A percentile compares a stretch with the other conserved stretches of the same genome.
These are phyloP conservation scores for Alloteropsis semialata DNA, from an alignment of 176 grass and related monocot species.

Conservation along the genomic window DNA sequence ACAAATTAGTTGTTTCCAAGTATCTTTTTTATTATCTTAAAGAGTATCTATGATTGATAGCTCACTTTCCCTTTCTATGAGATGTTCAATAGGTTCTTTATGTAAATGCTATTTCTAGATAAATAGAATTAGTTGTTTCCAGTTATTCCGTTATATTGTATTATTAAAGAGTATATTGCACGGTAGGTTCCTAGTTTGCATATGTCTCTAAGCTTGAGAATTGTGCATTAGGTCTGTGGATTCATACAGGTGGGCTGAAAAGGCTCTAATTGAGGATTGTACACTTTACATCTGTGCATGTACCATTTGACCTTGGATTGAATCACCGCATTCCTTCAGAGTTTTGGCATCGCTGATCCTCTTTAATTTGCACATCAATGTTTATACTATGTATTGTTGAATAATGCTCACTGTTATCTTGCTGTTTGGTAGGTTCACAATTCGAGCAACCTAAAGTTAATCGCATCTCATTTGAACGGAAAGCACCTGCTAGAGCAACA, in stretches of 20 bases:
- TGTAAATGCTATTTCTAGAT: not conserved
- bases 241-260: not conserved
- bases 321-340: not conserved
- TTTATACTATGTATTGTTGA: not conserved
- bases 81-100: not conserved
- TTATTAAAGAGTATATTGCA: not conserved
- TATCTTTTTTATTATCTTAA: not conserved
- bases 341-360: not conserved
- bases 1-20: not conserved
- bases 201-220: not conserved
- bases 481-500: slow-evolving; percentile 30
- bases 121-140: not conserved
- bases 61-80: not conserved
- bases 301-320: not conserved
- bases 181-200: not conserved
- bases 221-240: not conserved
- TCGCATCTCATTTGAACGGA: slow-evolving; percentile 33
- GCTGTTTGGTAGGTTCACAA: slow-evolving; percentile 4
- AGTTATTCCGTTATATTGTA: not conserved
- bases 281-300: not conserved
- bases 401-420: slow-evolving; percentile 9
- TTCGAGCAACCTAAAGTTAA: slow-evolving; percentile 8
- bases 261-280: not conserved
- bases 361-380: not conserved
- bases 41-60: slow-evolving; percentile 4